phyloP scores from a whole-genome alignment of 345 rosid genomes.

The Eucalyptus dawsonii region DNA sequence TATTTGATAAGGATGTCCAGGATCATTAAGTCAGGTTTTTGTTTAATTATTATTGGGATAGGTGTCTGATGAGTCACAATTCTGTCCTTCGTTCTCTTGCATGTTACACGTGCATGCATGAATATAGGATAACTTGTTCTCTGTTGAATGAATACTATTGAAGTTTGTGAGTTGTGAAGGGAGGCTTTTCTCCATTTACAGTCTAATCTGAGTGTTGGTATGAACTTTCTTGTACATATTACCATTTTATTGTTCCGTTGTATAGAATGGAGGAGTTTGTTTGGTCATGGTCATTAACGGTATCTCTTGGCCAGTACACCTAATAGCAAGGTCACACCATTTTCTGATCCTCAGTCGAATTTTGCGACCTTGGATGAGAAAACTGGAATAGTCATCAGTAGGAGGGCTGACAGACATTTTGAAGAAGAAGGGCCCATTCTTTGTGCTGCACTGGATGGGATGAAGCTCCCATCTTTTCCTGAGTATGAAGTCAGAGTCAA shows the following conservation, averaged over 20 bases:
- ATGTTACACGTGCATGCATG: not conserved
- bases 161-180: not conserved
- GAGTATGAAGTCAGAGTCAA: slow-evolving; percentile 93
- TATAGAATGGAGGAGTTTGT: not conserved
- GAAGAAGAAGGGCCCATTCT: slow-evolving; percentile 98
- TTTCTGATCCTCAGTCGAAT: slow-evolving; percentile 50
- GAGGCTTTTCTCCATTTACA: not conserved
- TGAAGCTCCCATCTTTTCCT: slow-evolving; percentile 85
- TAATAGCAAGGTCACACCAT: not conserved
- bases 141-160: not conserved
- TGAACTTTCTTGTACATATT: not conserved
- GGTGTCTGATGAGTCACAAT: not conserved
- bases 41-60: not conserved
- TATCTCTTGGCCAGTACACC: not conserved
- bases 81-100: not conserved
- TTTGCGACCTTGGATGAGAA: slow-evolving; percentile 91
- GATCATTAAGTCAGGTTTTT: not conserved
- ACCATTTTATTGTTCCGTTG: not conserved
- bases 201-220: not conserved
- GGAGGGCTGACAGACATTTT: slow-evolving; percentile 96
- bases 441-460: slow-evolving; percentile 78
- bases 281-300: not conserved
- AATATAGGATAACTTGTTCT: not conserved
- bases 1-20: not conserved
- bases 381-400: slow-evolving; percentile 67